These are phyloP conservation scores for Scedosporium aurantiacum DNA, from an alignment of 2,329 filamentous ascomycete genomes.

Conservation along the genomic window DNA sequence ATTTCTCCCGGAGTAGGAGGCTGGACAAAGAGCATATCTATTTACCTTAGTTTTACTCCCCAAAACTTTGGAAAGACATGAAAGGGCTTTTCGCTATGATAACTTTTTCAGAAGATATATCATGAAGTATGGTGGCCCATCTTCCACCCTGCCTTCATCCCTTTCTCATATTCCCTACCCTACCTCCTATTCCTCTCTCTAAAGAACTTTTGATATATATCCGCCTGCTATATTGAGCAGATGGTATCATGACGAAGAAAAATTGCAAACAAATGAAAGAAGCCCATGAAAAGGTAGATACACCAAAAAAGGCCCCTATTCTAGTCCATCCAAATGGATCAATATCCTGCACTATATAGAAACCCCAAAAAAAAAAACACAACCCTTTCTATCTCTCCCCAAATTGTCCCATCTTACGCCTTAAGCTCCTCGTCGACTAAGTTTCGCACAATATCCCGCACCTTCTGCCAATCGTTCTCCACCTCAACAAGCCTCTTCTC, in stretches of 20 bases:
- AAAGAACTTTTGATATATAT: neutral
- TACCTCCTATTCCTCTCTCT: neutral
- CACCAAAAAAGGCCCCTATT: neutral
- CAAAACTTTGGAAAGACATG: too few relatives aligned
- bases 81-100: too few relatives aligned
- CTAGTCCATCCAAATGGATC: neutral
- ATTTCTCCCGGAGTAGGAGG: too few relatives aligned
- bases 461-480: conserved; percentile 60
- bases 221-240: neutral
- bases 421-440: conserved; percentile 57
- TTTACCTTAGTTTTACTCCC: too few relatives aligned
- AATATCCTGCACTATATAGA: neutral
- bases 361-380: neutral
- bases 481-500: conserved; percentile 63
- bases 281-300: neutral
- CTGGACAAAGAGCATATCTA: too few relatives aligned
- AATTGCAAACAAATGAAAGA: neutral
- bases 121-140: too few relatives aligned
- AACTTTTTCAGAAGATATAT: too few relatives aligned
- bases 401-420: neutral
- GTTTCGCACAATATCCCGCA: conserved; percentile 63
- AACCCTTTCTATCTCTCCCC: neutral
- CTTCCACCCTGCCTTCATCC: neutral
- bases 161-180: neutral
- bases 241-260: neutral